Conservation (phyloP, 2,329 filamentous ascomycete genomes). For the Pseudocercospora pini-densiflorae region DNA sequence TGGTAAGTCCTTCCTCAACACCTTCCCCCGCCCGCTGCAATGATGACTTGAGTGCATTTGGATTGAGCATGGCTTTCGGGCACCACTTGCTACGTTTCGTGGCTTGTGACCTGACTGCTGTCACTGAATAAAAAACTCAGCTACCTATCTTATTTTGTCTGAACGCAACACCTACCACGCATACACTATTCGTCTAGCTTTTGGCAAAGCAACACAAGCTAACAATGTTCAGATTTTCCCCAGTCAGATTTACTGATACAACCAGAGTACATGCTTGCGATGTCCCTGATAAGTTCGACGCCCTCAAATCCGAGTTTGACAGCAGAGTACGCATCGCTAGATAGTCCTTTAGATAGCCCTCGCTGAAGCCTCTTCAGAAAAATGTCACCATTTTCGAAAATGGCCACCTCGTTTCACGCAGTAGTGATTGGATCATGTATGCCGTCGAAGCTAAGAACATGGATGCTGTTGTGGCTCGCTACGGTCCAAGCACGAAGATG, state of each 20-base stretch:
- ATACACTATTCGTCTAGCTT: not conserved
- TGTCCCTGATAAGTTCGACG: constrained; percentile 83
- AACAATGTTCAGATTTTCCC: constrained; percentile 26
- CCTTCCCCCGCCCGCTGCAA: constrained; percentile 47
- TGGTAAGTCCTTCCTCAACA: constrained; percentile 42
- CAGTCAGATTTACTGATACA: constrained; percentile 25
- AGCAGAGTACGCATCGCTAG: constrained; percentile 71
- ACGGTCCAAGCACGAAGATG: constrained; percentile 93
- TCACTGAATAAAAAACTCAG: constrained; percentile 99
- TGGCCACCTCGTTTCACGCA: constrained; percentile 92
- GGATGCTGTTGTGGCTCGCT: constrained; percentile 82
- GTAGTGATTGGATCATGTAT: constrained; percentile 99
- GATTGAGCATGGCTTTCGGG: constrained; percentile 89
- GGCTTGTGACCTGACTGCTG: constrained; percentile 57
- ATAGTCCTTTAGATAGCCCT: constrained; percentile 37
- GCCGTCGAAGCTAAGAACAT: constrained; percentile 95
- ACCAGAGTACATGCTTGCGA: constrained; percentile 93
- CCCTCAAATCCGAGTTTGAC: constrained; percentile 78
- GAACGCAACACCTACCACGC: constrained; percentile 56
- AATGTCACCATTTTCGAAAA: constrained; percentile 85
- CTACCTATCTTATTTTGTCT: constrained; percentile 96
- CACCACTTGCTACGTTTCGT: constrained; percentile 75
- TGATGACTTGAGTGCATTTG: constrained; percentile 99
- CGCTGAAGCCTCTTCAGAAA: constrained; percentile 65
- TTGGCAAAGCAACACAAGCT: constrained; percentile 17